A percentile compares a stretch with the other conserved stretches of the same genome.
phyloP scores from a whole-genome alignment of 108 stramenopile genomes.

The Schizochytrium sp. region DNA sequence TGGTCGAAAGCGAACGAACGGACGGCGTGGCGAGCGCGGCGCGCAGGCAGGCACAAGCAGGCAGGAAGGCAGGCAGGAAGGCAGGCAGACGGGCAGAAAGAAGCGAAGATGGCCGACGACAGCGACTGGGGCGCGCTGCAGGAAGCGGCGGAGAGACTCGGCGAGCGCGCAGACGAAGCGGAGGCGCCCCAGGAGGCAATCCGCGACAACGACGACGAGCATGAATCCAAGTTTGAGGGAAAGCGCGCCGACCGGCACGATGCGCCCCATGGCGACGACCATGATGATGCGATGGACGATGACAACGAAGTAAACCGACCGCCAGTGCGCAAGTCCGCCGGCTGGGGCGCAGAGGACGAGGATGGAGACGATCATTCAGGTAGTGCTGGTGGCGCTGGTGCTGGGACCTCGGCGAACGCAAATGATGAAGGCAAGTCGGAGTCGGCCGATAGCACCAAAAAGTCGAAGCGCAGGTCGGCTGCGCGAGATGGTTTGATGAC shows the following conservation, averaged over 20 bases:
- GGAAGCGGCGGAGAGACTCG: background rate
- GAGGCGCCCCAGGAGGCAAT: background rate
- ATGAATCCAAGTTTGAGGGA: background rate
- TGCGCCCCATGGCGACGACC: background rate
- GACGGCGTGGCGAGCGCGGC: too few relatives aligned
- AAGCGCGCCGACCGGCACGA: background rate
- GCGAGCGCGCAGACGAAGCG: background rate
- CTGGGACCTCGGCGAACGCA: too few relatives aligned
- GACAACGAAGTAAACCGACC: background rate
- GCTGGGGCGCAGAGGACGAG: background rate
- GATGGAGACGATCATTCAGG: background rate
- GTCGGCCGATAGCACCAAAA: background rate
- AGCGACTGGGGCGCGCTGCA: background rate
- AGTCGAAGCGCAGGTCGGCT: constrained; percentile 5
- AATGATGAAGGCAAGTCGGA: too few relatives aligned
- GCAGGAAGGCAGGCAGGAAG: too few relatives aligned
- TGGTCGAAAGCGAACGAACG: too few relatives aligned
- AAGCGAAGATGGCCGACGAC: background rate
- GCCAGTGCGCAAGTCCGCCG: background rate
- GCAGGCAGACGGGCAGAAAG: too few relatives aligned
- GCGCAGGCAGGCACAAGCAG: too few relatives aligned
- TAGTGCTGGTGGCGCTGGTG: too few relatives aligned
- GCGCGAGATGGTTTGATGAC: background rate
- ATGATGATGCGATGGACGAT: background rate
- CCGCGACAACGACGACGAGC: background rate